Base-by-base conservation (phyloP, 176 grass and related monocot genomes). In the Carex parvula region DNA sequence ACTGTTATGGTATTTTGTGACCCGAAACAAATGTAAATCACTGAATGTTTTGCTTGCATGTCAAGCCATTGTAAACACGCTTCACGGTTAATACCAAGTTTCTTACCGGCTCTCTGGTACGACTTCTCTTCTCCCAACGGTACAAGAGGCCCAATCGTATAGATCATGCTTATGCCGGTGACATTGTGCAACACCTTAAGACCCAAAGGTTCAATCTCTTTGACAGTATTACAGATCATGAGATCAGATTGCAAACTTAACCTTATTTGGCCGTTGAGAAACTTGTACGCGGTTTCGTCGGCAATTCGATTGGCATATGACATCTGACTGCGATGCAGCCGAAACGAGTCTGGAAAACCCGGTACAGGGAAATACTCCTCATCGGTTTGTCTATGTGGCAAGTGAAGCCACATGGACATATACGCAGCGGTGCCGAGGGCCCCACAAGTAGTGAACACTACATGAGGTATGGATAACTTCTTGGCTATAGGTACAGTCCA, bases 1-100 rank as follows among this genome's bases (percentile, higher is more conserved):
- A 84, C 70, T n/a, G 82, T 67, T 80, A 91, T 79, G 55, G 86
- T 35, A 60, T 73, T 80, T 60, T 88, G 89, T 39, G 86, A 88
- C 18, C 89, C 86, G 48, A 91, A 91, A 14, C 82, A 91, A 15
- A 91, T 81, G 62, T 86, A 91, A 67, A 91, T 20, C 5, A 88
- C 89, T 22, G 89, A 88, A 60, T 35, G 83, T 33, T 63, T 15
- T 60, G 86, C 41, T 48, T 86, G 65, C 10, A 61, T 81, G 79
- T 88, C 68, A 71, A 88, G 35, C 76, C 86, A 91, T 64, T 72
- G 62, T 46, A 64, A 82, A 76, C 86, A 83, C 0, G 0, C 20
- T 50, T 85, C 82, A 11, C 16, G 10, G 42, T 53, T n/a, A 30
- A 63, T 61, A 21, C 60, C 69, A 8, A 29, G 58, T 1, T 35